Conservation (phyloP, 371 early-diverging fungal species). For the Apophysomyces elegans region DNA sequence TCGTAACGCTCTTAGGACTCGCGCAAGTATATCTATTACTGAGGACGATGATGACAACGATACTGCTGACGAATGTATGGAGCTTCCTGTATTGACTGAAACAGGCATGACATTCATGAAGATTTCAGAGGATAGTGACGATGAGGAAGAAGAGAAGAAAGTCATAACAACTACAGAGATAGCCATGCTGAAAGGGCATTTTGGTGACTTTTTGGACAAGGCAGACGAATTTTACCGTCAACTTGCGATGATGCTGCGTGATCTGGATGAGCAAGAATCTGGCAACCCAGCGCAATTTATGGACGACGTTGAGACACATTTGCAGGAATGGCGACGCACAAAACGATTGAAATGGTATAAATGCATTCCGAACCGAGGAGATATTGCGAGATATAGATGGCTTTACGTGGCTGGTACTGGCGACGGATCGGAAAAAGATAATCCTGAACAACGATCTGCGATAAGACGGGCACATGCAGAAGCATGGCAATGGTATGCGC, state of each 20-base stretch:
- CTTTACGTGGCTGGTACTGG: constrained; percentile 31
- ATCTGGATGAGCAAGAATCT: constrained; percentile 23
- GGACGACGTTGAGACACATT: constrained; percentile 20
- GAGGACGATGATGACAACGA: constrained; percentile 21
- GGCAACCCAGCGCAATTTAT: constrained; percentile 5
- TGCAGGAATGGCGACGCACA: constrained; percentile 42
- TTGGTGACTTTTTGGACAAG: constrained; percentile 36
- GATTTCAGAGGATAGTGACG: constrained; percentile 14
- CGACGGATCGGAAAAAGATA: constrained; percentile 23
- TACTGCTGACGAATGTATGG: constrained; percentile 9
- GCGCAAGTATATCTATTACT: constrained; percentile 4
- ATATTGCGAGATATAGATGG: constrained; percentile 68
- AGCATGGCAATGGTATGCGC: constrained; percentile 57
- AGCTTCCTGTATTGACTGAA: constrained; percentile 13
- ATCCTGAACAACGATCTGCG: background rate
- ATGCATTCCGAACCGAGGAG: constrained; percentile 57
- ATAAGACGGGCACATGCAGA: constrained; percentile 39
- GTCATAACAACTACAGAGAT: constrained; percentile 20
- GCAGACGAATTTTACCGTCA: constrained; percentile 54
- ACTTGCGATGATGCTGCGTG: constrained; percentile 39
- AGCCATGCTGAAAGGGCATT: constrained; percentile 14
- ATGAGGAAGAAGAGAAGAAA: constrained; percentile 2
- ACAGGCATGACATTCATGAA: constrained; percentile 20
- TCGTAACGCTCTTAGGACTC: constrained; percentile 48
- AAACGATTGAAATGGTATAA: constrained; percentile 57